Percentiles rank a stretch among this genome's conserved stretches.
These are phyloP conservation scores for Phytophthora ramorum DNA, from an alignment of 352 stramenopile genomes.

Conservation along the genomic window DNA sequence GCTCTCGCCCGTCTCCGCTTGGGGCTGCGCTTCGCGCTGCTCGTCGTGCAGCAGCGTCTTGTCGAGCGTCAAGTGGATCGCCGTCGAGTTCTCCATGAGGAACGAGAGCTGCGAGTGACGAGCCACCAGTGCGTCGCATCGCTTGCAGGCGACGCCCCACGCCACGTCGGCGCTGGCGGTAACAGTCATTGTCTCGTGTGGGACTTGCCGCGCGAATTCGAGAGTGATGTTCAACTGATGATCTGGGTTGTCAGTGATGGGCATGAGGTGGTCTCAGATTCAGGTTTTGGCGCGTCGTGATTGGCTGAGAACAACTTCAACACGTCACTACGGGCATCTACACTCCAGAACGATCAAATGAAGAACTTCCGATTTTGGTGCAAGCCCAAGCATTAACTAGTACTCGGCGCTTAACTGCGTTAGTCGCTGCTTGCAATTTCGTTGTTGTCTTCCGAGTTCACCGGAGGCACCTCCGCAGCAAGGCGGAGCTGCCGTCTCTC, in stretches of 20 bases:
- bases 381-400: too few species aligned
- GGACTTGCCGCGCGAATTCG: slow-evolving; percentile 1
- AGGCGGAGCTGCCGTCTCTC: too few species aligned
- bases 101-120: slow-evolving; percentile 55
- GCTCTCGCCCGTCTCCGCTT: slow-evolving; percentile 25
- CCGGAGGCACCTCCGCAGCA: too few species aligned
- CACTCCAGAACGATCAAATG: too few species aligned
- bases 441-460: too few species aligned
- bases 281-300: slow-evolving; percentile 14
- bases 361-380: too few species aligned
- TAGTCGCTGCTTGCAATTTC: too few species aligned
- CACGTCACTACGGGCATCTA: slow-evolving; percentile 3
- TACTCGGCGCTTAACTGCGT: too few species aligned
- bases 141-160: slow-evolving; percentile 41
- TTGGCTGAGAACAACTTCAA: slow-evolving; percentile 33
- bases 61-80: slow-evolving; percentile 55
- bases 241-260: slow-evolving; percentile 5
- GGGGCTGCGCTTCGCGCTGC: slow-evolving; percentile 22
- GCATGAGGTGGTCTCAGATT: background rate
- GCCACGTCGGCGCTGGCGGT: slow-evolving; percentile 9
- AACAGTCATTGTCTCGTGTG: slow-evolving; percentile 24
- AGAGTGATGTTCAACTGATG: background rate
- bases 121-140: slow-evolving; percentile 38
- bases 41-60: slow-evolving; percentile 46
- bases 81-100: slow-evolving; percentile 54